Conservation (phyloP, 345 rosid species). For the Brassica nigra region DNA sequence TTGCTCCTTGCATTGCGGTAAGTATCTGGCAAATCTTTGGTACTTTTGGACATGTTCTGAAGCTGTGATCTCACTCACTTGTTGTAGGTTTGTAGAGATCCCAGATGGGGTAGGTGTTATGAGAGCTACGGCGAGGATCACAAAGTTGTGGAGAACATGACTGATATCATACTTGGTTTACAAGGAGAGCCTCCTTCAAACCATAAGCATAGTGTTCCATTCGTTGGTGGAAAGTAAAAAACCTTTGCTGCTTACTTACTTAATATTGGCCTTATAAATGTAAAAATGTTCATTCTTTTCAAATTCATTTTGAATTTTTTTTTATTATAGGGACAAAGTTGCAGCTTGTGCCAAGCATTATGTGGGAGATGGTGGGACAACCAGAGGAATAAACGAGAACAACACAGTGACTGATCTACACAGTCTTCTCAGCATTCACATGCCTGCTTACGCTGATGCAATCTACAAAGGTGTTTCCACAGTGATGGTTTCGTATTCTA, state of each 20-base stretch:
- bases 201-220: slow-evolving; percentile 69
- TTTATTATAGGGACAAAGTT: slow-evolving; percentile 69
- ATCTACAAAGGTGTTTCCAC: slow-evolving; percentile 84
- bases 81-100: slow-evolving; percentile 93
- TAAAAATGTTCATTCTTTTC: background rate
- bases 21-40: background rate
- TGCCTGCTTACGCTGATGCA: slow-evolving; percentile 82
- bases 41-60: background rate
- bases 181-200: slow-evolving; percentile 83
- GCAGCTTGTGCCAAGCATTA: slow-evolving; percentile 97
- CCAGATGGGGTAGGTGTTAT: slow-evolving; percentile 97
- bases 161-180: slow-evolving; percentile 77
- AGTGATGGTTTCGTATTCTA: slow-evolving; percentile 92
- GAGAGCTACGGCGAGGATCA: slow-evolving; percentile 96
- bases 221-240: slow-evolving; percentile 85
- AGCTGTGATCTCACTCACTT: slow-evolving; percentile 16
- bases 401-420: slow-evolving; percentile 73
- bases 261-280: slow-evolving; percentile 8
- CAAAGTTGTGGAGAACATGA: slow-evolving; percentile 79
- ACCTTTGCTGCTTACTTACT: background rate
- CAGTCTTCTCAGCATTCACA: slow-evolving; percentile 70
- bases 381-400: slow-evolving; percentile 78
- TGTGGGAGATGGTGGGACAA: slow-evolving; percentile 98
- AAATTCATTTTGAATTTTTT: background rate
- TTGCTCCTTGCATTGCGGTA: slow-evolving; percentile 99